Base-by-base conservation (phyloP, 2,329 filamentous ascomycete genomes). In the Trichoderma citrinoviride region DNA sequence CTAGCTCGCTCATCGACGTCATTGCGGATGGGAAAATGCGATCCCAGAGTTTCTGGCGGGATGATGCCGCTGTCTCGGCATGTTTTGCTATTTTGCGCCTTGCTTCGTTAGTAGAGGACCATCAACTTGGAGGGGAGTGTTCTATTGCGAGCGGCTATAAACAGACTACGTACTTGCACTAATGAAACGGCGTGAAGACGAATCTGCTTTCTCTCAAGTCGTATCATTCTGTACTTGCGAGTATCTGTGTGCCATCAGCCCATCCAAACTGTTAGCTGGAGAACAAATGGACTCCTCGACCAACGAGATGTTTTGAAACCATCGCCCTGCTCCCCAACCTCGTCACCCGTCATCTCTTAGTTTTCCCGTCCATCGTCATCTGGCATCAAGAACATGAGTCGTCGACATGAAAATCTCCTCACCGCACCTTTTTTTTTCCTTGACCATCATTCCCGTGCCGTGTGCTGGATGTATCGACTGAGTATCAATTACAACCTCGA, bases 341-440 rank as follows among this genome's bases (percentile, higher is more conserved):
- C 56, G 27, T 8, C 7, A 15, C 27, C n/a, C 3, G 40, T 49
- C 27, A 23, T 47, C 46, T 58, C 21, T 60, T 60, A 60, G 56
- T 23, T 12, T 44, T 19, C 56, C 50, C 41, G 56, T 27, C 62
- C 55, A 53, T 60, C 62, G 52, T 50, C 64, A 46, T 67, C 44
- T 25, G 61, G 43, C 50, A 53, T 54, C 23, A 23, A 27, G 23
- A 63, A 50, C 58, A 49, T 46, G 50, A 46, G 46, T 27, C 43
- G 60, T 52, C 46, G 64, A 54, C 57, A 58, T 40, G 54, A 25
- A 52, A 15, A 53, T 52, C 56, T 44, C 47, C 55, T 68, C 67
- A 68, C 67, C 67, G 67, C 67, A 67, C 44, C 56, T 67, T 66
- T 37, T 46, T n/a, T n/a, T n/a, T n/a, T n/a, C n/a, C n/a, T n/a